Conservation (phyloP, 108 stramenopile species). For the Fistulifera solaris region DNA sequence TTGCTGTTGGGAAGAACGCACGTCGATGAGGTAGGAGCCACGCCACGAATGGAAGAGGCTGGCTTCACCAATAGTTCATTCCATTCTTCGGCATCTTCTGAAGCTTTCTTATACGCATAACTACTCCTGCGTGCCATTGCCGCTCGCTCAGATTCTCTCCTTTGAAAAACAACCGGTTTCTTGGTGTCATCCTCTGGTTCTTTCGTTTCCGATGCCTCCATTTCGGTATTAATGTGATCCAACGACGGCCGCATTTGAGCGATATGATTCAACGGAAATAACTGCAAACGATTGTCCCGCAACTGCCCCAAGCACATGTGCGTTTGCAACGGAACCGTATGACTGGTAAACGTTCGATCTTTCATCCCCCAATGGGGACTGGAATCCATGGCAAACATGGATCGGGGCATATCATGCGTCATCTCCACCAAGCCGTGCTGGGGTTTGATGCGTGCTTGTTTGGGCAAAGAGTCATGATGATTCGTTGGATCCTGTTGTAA, state of each 20-base stretch:
- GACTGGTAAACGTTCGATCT: conserved; percentile 52
- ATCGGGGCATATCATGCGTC: conserved; percentile 33
- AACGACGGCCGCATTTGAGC: conserved; percentile 68
- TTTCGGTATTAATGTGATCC: conserved; percentile 39
- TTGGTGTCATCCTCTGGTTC: conserved; percentile 13
- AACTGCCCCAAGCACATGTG: conserved; percentile 82
- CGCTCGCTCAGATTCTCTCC: conserved; percentile 79
- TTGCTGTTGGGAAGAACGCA: conserved; percentile 1
- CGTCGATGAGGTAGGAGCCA: neutral
- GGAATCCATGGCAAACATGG: conserved; percentile 6
- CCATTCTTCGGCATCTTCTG: conserved; percentile 84
- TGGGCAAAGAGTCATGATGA: conserved; percentile 20
- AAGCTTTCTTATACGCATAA: conserved; percentile 72
- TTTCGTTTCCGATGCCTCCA: conserved; percentile 29
- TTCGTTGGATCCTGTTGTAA: conserved; percentile 28
- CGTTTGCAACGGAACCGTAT: conserved; percentile 55
- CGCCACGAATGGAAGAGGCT: neutral
- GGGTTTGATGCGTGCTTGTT: conserved; percentile 53
- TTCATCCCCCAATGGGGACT: conserved; percentile 27
- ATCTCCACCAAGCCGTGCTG: conserved; percentile 67
- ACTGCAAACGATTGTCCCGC: conserved; percentile 29
- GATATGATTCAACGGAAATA: conserved; percentile 49
- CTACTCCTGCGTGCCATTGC: conserved; percentile 54
- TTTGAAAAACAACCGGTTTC: conserved; percentile 65
- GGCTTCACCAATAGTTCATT: conserved; percentile 38